phyloP scores from a whole-genome alignment of 257 asterid species.

The Gentiana straminea region DNA sequence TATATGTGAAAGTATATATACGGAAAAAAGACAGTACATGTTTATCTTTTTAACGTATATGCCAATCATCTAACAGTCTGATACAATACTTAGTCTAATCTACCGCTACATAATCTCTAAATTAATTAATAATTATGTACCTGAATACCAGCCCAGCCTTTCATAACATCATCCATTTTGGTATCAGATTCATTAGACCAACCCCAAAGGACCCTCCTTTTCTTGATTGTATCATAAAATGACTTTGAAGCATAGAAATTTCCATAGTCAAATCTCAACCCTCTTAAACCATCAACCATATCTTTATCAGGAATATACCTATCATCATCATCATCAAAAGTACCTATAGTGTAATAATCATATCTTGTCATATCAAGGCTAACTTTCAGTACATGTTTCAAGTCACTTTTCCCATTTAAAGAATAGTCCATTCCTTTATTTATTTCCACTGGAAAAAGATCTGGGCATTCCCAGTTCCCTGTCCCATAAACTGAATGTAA shows the following conservation, averaged over 20 bases:
- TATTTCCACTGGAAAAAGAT: slow-evolving; percentile 12
- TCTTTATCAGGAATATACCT: slow-evolving; percentile 13
- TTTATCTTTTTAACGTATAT: too few species aligned
- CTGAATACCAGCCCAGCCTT: slow-evolving; percentile 32
- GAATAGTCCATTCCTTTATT: slow-evolving; percentile 15
- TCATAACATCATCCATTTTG: slow-evolving; percentile 7
- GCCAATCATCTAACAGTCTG: too few species aligned
- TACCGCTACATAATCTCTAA: too few species aligned
- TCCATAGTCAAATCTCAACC: slow-evolving; percentile 21
- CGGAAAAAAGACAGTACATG: too few species aligned
- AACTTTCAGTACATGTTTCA: slow-evolving; percentile 15
- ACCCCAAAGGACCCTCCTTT: slow-evolving; percentile 19
- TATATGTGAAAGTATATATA: too few species aligned
- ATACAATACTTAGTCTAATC: too few species aligned
- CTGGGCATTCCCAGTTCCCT: slow-evolving; percentile 26
- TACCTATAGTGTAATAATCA: slow-evolving; percentile 22
- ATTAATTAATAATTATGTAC: not conserved
- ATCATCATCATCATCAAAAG: not conserved
- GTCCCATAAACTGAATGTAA: slow-evolving; percentile 10
- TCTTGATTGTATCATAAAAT: slow-evolving; percentile 12
- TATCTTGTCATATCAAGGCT: slow-evolving; percentile 18
- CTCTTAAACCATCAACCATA: slow-evolving; percentile 13
- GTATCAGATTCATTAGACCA: slow-evolving; percentile 26
- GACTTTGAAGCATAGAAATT: slow-evolving; percentile 23
- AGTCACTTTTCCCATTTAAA: not conserved